Base-by-base conservation (phyloP, 805 yeast genomes). In the Metschnikowia lunata region DNA sequence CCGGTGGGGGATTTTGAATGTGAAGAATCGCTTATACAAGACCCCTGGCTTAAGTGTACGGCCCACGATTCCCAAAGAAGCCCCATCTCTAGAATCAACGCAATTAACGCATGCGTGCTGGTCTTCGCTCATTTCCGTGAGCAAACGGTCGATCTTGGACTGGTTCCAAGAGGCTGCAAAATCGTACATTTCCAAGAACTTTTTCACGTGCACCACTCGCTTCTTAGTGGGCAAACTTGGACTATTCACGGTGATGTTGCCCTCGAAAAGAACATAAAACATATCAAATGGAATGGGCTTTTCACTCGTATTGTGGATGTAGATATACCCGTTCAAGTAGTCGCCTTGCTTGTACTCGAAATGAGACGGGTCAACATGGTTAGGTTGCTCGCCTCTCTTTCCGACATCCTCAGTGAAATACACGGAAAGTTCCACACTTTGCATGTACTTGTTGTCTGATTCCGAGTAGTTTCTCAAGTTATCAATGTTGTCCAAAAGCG, bases 341-440 rank as follows among this genome's bases (percentile, higher is more conserved):
- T 83, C 89, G n/a, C 88, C 88, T 10, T 83, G 81, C 14, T 77
- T 77, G 56, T 76, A 84, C 57, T 81, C 86, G 49, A 51, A 59
- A 23, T 56, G 44, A 44, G 62, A 59, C 13, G 55, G 54, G 42
- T 67, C 65, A 6, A 69, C 60, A 26, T 51, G 46, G 29, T 52
- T 59, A 5, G 69, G 69, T 1, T 32, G 42, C 40, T 54, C 49
- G 6, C 66, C 66, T 2, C 49, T 26, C 34, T 58, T 51, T 23
- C 71, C 63, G 13, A 67, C 60, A 10, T 66, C 64, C 37, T 63
- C 61, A 4, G 72, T 70, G 50, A 67, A 69, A 30, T 52, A 53
- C 15, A 66, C 50, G 4, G 57, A 43, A 12, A 69, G 57, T 13
- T 61, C 51, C 6, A 69, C 49, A 4, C 61, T 54, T 11, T 57